Conservation (phyloP, 2,329 filamentous ascomycete species). For the Clonostachys solani region DNA sequence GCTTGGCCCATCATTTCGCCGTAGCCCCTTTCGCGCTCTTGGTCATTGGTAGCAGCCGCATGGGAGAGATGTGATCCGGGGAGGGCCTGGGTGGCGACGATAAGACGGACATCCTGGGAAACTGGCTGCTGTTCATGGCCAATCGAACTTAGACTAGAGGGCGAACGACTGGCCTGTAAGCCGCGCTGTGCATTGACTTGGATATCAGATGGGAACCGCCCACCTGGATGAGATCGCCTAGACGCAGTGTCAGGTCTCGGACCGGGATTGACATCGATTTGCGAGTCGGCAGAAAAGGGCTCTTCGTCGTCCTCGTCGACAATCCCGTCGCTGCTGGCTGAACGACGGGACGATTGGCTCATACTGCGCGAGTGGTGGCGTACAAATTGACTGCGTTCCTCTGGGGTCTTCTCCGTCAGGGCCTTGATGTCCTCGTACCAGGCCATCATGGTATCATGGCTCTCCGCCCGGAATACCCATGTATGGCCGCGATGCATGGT, state of each 20-base stretch:
- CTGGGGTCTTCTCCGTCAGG: slow-evolving; percentile 81
- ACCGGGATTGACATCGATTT: slow-evolving; percentile 36
- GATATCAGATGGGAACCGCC: slow-evolving; percentile 93
- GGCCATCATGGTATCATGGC: slow-evolving; percentile 91
- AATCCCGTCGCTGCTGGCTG: slow-evolving; percentile 65
- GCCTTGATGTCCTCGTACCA: slow-evolving; percentile 94
- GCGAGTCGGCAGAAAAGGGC: slow-evolving; percentile 52
- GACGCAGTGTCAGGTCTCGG: slow-evolving; percentile 45
- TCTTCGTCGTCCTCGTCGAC: slow-evolving; percentile 56
- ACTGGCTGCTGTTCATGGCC: slow-evolving; percentile 24
- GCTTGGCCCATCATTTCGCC: slow-evolving; percentile 35
- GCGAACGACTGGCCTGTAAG: slow-evolving; percentile 75
- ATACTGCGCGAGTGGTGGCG: slow-evolving; percentile 74
- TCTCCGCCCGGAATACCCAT: slow-evolving; percentile 69
- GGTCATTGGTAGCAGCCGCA: slow-evolving; percentile 20
- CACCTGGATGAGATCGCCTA: slow-evolving; percentile 82
- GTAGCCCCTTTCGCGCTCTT: slow-evolving; percentile 27
- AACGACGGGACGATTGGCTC: slow-evolving; percentile 61
- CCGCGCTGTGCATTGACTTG: slow-evolving; percentile 74
- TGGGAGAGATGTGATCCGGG: slow-evolving; percentile 19
- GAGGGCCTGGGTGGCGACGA: slow-evolving; percentile 52
- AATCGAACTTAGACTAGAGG: slow-evolving; percentile 76
- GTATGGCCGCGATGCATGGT: slow-evolving; percentile 80
- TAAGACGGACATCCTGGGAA: slow-evolving; percentile 39
- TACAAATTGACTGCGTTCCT: slow-evolving; percentile 85